Evolutionary conservation across 2,329 filamentous ascomycete genomes (phyloP), one percentile per base, ranked within the genome.

Genomic region (Leptographium procerum): DNA sequence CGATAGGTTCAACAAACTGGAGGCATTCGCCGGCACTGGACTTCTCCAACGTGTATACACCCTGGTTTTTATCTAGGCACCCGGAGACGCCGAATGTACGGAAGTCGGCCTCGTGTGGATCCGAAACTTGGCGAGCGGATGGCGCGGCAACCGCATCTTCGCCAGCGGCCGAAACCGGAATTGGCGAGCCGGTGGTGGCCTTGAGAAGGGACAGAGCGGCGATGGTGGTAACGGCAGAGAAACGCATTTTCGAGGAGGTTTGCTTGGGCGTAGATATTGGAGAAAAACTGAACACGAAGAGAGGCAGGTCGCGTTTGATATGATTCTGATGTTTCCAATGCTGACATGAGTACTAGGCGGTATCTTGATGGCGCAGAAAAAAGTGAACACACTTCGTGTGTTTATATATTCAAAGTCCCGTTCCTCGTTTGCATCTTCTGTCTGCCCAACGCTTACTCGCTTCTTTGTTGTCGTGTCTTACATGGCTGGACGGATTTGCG

Each of bases 1-100:
- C 59, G 40, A 64, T 59, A 13, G 60, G 16, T 0, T 55, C 52
- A 14, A 29, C 52, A 54, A 64, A 61, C 24, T 33, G 52, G 16
- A 28, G 48, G 59, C 63, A 64, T 19, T 22, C 4, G 40, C 24
- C 51, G 36, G 40, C 24, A 9, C 57, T 33, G 1, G 63, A 64
- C 47, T 24, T 56, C 28, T 19, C 4, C 26, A 63, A 55, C 1
- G 62, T 63, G 58, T 61, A 64, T 19, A 64, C 55, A 56, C 63
- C 63, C 52, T 64, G 63, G 55, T 64, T 64, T 14, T 62, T 48
- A n/a, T 48, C 60, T 24, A 2, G 24, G 47, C 63, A 64, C 56
- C 63, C 63, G 0, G 57, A 19, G 36, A 55, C 59, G 24, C 60
- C 59, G 31, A 59, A 64, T 4, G 61, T 62, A 54, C 63, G 60